Evolutionary conservation across 2,329 filamentous ascomycete genomes (phyloP), one percentile per base, ranked within the genome.

Genomic region (Acarospora socialis): DNA sequence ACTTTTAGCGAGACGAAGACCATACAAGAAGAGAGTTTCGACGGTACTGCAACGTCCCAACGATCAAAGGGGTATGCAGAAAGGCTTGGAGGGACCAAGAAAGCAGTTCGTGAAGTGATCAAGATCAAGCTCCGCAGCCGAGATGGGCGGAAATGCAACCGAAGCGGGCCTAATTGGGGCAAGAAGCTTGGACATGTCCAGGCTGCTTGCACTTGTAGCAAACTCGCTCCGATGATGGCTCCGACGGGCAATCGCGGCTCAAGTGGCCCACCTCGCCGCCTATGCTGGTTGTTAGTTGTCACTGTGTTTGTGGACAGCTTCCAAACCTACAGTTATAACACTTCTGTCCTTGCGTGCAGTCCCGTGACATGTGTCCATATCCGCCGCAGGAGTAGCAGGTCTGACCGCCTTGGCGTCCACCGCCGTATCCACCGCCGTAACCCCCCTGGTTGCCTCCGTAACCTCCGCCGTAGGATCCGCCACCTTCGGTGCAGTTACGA

Each of bases 251-350:
- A 61, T 98, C 90, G 45, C 87, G 81, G 45, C 81, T 92, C 58
- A 94, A 75, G 63, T 95, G 87, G 41, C 90, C 87, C 48, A 87
- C 80, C 67, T 94, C 84, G 48, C 74, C 74, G 49, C 72, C 70
- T 74, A 42, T 21, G 22, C 21, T 22, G 14, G 16, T 29, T 13
- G 21, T 42, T 36, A 42, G 39, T 27, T 40, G 50, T 40, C 28
- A 34, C 12, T 5, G 13, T 37, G 23, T 30, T 22, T 14, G 20
- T 26, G 22, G 22, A 21, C 21, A 12, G 54, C 68, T 54, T n/a
- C n/a, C n/a, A n/a, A n/a, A n/a, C n/a, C n/a, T 54, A 75, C 90
- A 95, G 75, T 94, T 94, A 77, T 95, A 98, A 78, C 90, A 98
- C 71, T 95, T 95, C 70, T 92, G 87, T 52, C 90, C 90, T 60